Evolutionary conservation across 2,329 filamentous ascomycete species (phyloP).

Genomic region (Beauveria rudraprayagi): DNA sequence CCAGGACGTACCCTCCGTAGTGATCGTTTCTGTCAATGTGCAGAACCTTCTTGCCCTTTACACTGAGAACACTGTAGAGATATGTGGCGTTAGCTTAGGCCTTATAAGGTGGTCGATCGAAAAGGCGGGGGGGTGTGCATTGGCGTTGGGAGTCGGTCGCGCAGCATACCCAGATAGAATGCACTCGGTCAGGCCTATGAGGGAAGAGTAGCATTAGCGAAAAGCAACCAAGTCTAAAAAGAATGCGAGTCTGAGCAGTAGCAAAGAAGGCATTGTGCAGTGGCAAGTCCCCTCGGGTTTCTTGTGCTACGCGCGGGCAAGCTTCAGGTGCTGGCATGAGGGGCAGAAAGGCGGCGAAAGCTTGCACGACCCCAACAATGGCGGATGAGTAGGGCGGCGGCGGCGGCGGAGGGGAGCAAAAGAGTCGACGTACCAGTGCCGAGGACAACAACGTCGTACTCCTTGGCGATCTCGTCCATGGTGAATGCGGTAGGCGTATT

Average conservation of each 20-base stretch:
- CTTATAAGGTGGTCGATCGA: conserved; percentile 3
- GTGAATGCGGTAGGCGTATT: conserved; percentile 20
- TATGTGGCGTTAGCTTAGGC: background rate
- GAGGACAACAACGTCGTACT: conserved; percentile 98
- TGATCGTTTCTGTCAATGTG: conserved; percentile 98
- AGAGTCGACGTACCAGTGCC: conserved; percentile 72
- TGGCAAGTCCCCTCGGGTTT: background rate
- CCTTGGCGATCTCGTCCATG: conserved; percentile 97
- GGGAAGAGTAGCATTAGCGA: conserved; percentile 16
- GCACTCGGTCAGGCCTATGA: conserved; percentile 88
- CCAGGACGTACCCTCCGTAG: conserved; percentile 76
- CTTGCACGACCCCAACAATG: conserved; percentile 8
- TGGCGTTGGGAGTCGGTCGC: conserved; percentile 7
- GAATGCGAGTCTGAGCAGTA: background rate
- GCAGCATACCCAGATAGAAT: conserved; percentile 82
- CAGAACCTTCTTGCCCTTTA: conserved; percentile 98
- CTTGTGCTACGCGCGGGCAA: no score
- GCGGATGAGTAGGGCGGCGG: background rate
- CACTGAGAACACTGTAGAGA: conserved; percentile 70
- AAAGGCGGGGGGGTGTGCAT: conserved; percentile 2
- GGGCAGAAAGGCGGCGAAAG: conserved; percentile 7
- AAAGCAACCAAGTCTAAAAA: background rate
- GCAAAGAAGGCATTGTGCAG: background rate
- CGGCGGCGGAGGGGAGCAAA: background rate
- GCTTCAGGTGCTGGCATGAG: background rate